Percentiles rank a stretch among this genome's conserved stretches.
Evolutionary conservation across 2,329 filamentous ascomycete species (phyloP).

Genomic region (Penicillium sp.): DNA sequence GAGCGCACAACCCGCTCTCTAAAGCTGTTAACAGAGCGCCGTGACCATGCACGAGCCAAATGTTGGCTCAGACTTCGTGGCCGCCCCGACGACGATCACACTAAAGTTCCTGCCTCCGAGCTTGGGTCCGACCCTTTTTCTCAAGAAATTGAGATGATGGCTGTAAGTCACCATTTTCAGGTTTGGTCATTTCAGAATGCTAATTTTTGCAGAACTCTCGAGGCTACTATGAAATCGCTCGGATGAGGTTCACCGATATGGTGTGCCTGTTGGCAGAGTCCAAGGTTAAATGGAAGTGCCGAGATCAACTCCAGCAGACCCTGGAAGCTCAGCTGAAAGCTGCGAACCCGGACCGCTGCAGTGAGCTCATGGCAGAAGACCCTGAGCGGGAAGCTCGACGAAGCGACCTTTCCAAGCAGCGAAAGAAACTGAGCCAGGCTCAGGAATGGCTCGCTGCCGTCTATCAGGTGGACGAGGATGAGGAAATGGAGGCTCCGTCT

Average conservation of each 20-base stretch:
- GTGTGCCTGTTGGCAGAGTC: conserved; percentile 39
- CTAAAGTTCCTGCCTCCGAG: conserved; percentile 20
- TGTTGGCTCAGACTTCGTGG: conserved; percentile 15
- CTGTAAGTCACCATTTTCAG: conserved; percentile 30
- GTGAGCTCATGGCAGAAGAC: conserved; percentile 40
- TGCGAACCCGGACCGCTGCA: conserved; percentile 34
- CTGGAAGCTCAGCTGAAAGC: conserved; percentile 32
- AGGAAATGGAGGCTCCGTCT: background rate
- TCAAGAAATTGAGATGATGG: conserved; percentile 44
- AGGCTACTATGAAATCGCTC: conserved; percentile 43
- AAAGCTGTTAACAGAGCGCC: conserved; percentile 11
- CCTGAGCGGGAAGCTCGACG: conserved; percentile 36
- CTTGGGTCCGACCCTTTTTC: conserved; percentile 36
- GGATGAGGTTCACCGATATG: conserved; percentile 39
- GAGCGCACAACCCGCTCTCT: conserved; percentile 12
- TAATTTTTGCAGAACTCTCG: conserved; percentile 29
- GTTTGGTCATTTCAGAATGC: conserved; percentile 6
- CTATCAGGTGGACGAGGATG: background rate
- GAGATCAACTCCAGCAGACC: conserved; percentile 28
- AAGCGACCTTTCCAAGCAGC: conserved; percentile 29
- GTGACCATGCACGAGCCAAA: conserved; percentile 19
- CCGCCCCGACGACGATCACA: conserved; percentile 11
- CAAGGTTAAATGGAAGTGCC: conserved; percentile 38
- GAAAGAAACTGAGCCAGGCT: conserved; percentile 35
- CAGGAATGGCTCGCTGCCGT: conserved; percentile 31